These are phyloP conservation scores for Magnaporthiopsis rhizophila DNA, from an alignment of 2,329 filamentous ascomycete species.

Conservation along the genomic window DNA sequence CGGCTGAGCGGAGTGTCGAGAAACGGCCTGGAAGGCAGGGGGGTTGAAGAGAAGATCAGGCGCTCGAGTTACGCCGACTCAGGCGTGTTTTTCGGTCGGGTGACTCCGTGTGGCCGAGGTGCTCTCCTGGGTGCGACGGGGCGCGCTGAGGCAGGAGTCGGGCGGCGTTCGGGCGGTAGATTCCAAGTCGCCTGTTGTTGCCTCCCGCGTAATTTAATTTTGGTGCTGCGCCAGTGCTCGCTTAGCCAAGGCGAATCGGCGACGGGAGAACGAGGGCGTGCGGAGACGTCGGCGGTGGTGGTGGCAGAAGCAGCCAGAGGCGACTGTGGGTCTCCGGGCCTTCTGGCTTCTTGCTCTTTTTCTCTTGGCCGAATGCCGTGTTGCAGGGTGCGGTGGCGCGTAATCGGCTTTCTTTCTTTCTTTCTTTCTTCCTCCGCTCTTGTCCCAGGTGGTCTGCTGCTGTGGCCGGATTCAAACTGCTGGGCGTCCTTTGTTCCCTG, in stretches of 20 bases:
- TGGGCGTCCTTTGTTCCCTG: neutral
- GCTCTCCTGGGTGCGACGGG: conserved; percentile 7
- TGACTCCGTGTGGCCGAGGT: conserved; percentile 4
- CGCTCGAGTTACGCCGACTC: conserved; percentile 10
- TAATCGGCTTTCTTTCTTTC: neutral
- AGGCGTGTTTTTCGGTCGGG: conserved; percentile 7
- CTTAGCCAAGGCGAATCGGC: neutral
- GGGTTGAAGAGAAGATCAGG: neutral
- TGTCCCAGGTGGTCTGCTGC: neutral
- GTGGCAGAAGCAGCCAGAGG: neutral
- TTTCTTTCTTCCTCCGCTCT: neutral
- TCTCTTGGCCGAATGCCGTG: neutral
- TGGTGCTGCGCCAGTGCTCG: conserved; percentile 1
- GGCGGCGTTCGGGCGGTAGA: neutral
- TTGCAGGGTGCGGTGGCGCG: neutral
- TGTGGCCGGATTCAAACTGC: neutral
- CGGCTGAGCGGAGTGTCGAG: neutral
- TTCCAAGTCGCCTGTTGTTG: conserved; percentile 1
- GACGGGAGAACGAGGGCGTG: neutral
- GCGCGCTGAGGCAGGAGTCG: conserved; percentile 3
- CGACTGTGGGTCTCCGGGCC: neutral
- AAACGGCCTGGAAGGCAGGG: neutral
- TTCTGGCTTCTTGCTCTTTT: neutral
- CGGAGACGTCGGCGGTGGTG: neutral
- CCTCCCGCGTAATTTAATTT: conserved; percentile 2